These are phyloP conservation scores for Artemisia annua DNA, from an alignment of 129 eudicot species.

Conservation along the genomic window DNA sequence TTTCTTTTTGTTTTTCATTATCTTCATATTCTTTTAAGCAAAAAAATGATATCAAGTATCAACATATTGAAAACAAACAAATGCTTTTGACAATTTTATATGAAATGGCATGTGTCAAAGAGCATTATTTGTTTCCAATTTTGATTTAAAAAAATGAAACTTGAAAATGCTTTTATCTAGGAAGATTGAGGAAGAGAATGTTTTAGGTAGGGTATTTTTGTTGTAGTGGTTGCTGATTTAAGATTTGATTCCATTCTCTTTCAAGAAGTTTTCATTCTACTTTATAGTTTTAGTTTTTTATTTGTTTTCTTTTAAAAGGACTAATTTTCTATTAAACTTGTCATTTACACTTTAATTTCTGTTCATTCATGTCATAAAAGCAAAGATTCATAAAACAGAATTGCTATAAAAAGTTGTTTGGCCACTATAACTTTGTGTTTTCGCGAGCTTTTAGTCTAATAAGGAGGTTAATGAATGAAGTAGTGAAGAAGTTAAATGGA, in stretches of 20 bases:
- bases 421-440: neutral
- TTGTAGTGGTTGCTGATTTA: constrained; percentile 22
- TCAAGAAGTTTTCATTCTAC: constrained; percentile 54
- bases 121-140: neutral
- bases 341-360: neutral
- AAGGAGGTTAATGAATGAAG: constrained; percentile 17
- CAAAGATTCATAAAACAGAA: too few relatives aligned
- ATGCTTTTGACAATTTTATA: neutral
- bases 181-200: constrained; percentile 26
- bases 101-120: neutral
- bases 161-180: constrained; percentile 13
- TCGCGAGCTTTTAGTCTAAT: neutral
- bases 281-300: constrained; percentile 34
- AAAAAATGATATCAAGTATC: constrained; percentile 3
- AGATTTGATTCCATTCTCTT: constrained; percentile 71
- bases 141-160: too few relatives aligned
- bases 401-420: neutral
- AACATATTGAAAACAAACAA: neutral
- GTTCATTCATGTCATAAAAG: neutral
- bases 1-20: constrained; percentile 10
- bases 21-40: constrained; percentile 18
- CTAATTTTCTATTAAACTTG: constrained; percentile 2
- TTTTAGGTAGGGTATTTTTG: constrained; percentile 33
- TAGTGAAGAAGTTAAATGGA: constrained; percentile 16
- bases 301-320: neutral